phyloP scores from a whole-genome alignment of 2,329 filamentous ascomycete genomes.

The Mollisiaceae sp. region DNA sequence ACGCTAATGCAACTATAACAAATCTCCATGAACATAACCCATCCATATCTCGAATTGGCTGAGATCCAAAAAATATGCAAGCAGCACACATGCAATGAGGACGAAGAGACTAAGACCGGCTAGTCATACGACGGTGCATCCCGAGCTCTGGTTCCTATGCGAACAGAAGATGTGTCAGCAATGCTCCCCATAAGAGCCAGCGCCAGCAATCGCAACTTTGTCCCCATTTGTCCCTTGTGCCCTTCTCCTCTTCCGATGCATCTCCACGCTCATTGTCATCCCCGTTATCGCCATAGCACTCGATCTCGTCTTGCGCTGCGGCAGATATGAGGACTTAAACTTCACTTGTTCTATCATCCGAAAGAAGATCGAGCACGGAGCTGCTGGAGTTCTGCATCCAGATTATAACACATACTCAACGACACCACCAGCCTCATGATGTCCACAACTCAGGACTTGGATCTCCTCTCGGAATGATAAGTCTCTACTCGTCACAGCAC shows the following conservation, averaged over 20 bases:
- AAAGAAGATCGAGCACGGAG: not conserved
- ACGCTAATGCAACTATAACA: slow-evolving; percentile 8
- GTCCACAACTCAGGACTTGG: not conserved
- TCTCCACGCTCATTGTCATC: not conserved
- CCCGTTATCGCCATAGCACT: not conserved
- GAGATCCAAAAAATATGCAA: not conserved
- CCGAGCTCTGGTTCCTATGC: slow-evolving; percentile 30
- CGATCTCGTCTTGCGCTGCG: not conserved
- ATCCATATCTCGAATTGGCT: not conserved
- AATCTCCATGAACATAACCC: not conserved
- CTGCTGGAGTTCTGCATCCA: not conserved
- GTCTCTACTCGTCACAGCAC: not conserved
- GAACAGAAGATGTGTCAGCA: not conserved
- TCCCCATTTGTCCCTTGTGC: not conserved
- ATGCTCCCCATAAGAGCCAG: not conserved
- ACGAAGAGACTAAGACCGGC: slow-evolving; percentile 31
- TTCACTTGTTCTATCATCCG: no score
- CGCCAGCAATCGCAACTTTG: not conserved
- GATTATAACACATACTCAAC: no score
- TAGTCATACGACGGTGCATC: slow-evolving; percentile 38
- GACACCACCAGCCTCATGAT: not conserved
- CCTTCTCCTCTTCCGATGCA: not conserved
- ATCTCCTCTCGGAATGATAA: not conserved
- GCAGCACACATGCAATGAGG: not conserved
- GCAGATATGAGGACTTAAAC: no score